These are phyloP conservation scores for Piper longum DNA, from an alignment of 164 flowering plant species.

Conservation along the genomic window DNA sequence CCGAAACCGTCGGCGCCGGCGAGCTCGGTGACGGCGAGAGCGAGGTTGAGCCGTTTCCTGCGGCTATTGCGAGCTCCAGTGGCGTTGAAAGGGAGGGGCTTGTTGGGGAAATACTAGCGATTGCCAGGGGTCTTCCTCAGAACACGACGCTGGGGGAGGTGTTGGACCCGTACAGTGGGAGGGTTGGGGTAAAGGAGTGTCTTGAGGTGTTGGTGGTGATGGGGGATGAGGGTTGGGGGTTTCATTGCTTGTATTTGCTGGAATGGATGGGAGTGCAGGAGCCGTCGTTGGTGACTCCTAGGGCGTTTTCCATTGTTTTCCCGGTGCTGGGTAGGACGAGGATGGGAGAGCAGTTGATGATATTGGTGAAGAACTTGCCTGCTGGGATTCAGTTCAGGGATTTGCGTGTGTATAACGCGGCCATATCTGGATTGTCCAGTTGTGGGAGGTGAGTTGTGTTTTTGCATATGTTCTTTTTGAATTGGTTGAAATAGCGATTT, in stretches of 20 bases:
- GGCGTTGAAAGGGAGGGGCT: slow-evolving; percentile 7
- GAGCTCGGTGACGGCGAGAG: slow-evolving; percentile 1
- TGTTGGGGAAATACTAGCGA: slow-evolving; percentile 38
- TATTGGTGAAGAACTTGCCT: slow-evolving; percentile 51
- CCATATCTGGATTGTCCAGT: slow-evolving; percentile 53
- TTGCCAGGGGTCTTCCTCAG: slow-evolving; percentile 41
- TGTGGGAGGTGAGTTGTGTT: slow-evolving; percentile 39
- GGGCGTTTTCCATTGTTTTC: slow-evolving; percentile 57
- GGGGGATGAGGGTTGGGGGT: slow-evolving; percentile 43
- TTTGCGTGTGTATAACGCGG: slow-evolving; percentile 67
- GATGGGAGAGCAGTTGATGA: slow-evolving; percentile 54
- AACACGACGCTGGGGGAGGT: slow-evolving; percentile 57
- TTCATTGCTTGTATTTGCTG: slow-evolving; percentile 53
- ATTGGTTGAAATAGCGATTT: neutral
- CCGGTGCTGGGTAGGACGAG: slow-evolving; percentile 48
- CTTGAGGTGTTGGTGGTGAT: slow-evolving; percentile 39
- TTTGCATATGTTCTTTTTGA: neutral
- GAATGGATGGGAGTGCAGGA: slow-evolving; percentile 91
- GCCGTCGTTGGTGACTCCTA: slow-evolving; percentile 43
- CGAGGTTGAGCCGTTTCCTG: slow-evolving; percentile 7
- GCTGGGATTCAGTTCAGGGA: slow-evolving; percentile 32
- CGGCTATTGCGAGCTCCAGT: neutral
- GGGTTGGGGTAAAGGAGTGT: slow-evolving; percentile 38
- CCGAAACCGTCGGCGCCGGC: slow-evolving; percentile 6
- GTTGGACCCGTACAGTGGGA: slow-evolving; percentile 38